Evolutionary conservation across 352 stramenopile genomes (phyloP), one percentile per base, ranked within the genome.

Genomic region (Sclerospora graminicola): DNA sequence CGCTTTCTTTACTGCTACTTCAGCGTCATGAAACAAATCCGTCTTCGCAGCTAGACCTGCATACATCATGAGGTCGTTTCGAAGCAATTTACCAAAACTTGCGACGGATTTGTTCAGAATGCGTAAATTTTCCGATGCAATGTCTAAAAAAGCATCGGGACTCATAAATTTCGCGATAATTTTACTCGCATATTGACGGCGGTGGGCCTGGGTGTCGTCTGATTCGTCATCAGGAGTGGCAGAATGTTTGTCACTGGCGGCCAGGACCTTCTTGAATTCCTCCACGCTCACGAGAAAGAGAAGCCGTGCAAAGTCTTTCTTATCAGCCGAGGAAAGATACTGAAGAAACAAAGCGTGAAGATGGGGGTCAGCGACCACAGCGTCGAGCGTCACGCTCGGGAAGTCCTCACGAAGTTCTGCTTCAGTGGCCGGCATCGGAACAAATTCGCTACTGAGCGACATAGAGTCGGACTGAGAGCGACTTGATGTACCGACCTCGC

Each of bases 91-190:
- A 8, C 80, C 80, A 44, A 89, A 91, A 45, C 66, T 87, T 48
- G 59, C 76, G 16, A 91, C 74, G 32, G 80, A 84, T 54, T 88
- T 86, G 63, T 86, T 84, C 7, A 87, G 49, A 27, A 89, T 86
- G 33, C 59, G 54, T 32, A 87, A 49, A 45, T 84, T 85, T 48
- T 89, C 79, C 2, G 57, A 77, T 26, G 77, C 72, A 30, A 91
- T 89, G 45, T 91, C 69, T 8, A 91, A 38, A 39, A 89, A 91
- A 20, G 80, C 75, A 56, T 84, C 80, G 21, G 77, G 63, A 48
- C 58, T 82, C 74, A 91, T 89, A 54, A 88, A 91, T 57, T 91
- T 91, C 50, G 63, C 30, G 45, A 91, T 88, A 52, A 91, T 88
- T 54, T 91, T 89, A 57, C 75, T 87, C 10, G 77, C 80, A 52